Conservation (phyloP, 2,329 filamentous ascomycete species). For the Fusarium sp. region DNA sequence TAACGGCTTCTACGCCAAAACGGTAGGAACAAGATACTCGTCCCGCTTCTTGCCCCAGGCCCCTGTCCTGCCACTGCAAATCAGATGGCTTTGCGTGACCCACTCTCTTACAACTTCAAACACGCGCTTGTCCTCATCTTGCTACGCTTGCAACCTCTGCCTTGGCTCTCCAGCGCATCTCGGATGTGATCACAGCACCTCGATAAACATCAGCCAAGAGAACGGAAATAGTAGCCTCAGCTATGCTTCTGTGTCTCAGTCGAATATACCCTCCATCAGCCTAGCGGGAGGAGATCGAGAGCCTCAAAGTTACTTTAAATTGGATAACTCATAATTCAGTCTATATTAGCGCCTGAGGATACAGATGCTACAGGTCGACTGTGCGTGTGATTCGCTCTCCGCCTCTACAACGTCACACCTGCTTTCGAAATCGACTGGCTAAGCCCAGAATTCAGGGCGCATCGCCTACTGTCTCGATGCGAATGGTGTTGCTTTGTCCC, state of each 20-base stretch:
- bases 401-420: slow-evolving; percentile 21
- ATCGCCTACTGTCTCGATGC: slow-evolving; percentile 28
- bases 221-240: slow-evolving; percentile 7
- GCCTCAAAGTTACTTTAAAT: slow-evolving; percentile 19
- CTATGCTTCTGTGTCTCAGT: slow-evolving; percentile 10
- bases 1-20: slow-evolving; percentile 41
- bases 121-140: slow-evolving; percentile 40
- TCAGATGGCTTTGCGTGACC: slow-evolving; percentile 31
- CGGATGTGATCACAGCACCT: slow-evolving; percentile 19
- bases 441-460: slow-evolving; percentile 20
- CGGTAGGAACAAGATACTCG: slow-evolving; percentile 35
- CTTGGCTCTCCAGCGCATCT: slow-evolving; percentile 23
- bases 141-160: slow-evolving; percentile 24
- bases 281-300: slow-evolving; percentile 10
- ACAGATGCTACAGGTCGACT: slow-evolving; percentile 17
- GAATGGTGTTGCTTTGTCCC: slow-evolving; percentile 39
- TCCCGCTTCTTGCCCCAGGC: slow-evolving; percentile 38
- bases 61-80: slow-evolving; percentile 38
- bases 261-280: slow-evolving; percentile 39
- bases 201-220: slow-evolving; percentile 18
- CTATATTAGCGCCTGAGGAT: slow-evolving; percentile 32
- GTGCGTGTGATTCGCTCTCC: slow-evolving; percentile 24
- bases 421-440: slow-evolving; percentile 8
- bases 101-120: slow-evolving; percentile 46
- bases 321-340: slow-evolving; percentile 19